Evolutionary conservation across 2,329 filamentous ascomycete species (phyloP), one percentile per base, ranked within the genome.

Genomic region (Sporothrix pallida): DNA sequence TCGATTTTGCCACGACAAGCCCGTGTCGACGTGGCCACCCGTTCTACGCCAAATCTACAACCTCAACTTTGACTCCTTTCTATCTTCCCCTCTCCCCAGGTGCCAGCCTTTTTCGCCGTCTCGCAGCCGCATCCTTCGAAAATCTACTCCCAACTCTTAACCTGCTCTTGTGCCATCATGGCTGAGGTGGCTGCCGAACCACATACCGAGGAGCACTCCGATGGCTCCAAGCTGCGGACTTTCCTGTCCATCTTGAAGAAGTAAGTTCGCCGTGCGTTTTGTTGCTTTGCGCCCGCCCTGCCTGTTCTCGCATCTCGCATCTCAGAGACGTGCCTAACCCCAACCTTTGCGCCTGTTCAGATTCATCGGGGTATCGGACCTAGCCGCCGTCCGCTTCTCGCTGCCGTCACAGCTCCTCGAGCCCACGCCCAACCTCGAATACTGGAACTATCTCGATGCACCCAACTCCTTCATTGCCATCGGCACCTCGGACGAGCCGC

Each of bases 381-480:
- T 99, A 79, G 96, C 96, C 74, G 90, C 94, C 73, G 95, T 98
- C 76, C 93, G 96, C 78, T 99, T 99, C 85, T 98, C 95, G 17
- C 88, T 99, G 70, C 96, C 96, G 26, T 94, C 96, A 70, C 95
- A 98, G 83, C 90, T 99, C 60, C 89, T 99, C 79, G 96, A 99
- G 82, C 96, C 96, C 50, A 97, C 93, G 3, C 96, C 96, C 71
- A 99, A 99, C 82, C 86, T 99, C 81, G 96, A 99, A 85, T 99
- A 98, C 84, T 99, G 96, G 96, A 97, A 97, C 80, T 99, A 99
- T 80, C 87, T 99, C 81, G 96, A 99, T 83, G 90, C 94, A 78
- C 95, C 95, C 26, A 97, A 97, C 82, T 93, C 95, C 67, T 98
- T 99, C 77, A 84, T 90, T 76, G 88, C 88, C 63, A 92, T 92